Evolutionary conservation across 345 rosid species (phyloP).

Genomic region (Brassica cretica): DNA sequence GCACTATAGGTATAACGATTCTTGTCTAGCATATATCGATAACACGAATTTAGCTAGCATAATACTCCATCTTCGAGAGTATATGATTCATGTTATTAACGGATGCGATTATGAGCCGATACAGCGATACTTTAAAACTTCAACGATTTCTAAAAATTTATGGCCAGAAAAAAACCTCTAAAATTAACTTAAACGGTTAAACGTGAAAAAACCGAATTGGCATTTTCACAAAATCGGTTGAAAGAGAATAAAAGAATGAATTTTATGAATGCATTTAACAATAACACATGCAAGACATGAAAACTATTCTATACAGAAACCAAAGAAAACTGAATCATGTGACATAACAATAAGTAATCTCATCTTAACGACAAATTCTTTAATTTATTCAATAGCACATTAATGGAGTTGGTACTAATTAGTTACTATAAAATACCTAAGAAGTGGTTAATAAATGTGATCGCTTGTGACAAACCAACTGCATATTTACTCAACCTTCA

Average conservation of each 20-base stretch:
- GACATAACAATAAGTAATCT: slow-evolving; percentile 5
- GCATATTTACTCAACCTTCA: slow-evolving; percentile 33
- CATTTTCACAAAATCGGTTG: not conserved
- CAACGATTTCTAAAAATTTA: not conserved
- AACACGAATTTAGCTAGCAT: not conserved
- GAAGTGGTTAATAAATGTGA: slow-evolving; percentile 30
- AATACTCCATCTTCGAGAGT: not conserved
- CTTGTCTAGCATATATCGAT: not conserved
- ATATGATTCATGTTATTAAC: not conserved
- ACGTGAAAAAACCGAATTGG: not conserved
- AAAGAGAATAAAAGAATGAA: not conserved
- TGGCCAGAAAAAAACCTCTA: not conserved
- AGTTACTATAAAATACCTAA: not conserved
- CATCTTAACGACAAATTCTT: slow-evolving; percentile 10
- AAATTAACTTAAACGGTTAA: not conserved
- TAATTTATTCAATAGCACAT: not conserved
- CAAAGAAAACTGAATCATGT: slow-evolving; percentile 22
- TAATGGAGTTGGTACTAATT: not conserved
- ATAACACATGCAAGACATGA: slow-evolving; percentile 25
- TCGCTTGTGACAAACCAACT: slow-evolving; percentile 34
- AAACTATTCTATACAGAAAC: slow-evolving; percentile 9
- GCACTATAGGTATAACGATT: not conserved
- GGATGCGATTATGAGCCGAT: not conserved
- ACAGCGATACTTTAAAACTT: not conserved
- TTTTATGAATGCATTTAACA: slow-evolving; percentile 26